Conservation (phyloP, 75 land plant species). For the Cupressus sempervirens region DNA sequence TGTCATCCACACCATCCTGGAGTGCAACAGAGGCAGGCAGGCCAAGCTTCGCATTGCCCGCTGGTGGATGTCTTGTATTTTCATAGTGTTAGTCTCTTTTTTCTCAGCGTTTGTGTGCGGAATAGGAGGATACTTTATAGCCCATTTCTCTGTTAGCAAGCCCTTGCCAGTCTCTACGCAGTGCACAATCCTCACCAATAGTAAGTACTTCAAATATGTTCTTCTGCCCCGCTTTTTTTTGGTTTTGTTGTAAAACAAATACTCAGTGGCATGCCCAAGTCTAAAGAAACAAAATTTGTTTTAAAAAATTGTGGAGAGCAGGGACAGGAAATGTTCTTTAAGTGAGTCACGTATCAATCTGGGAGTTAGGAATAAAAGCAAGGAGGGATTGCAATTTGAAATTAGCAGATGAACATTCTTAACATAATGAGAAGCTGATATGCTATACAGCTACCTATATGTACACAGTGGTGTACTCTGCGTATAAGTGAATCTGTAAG, state of each 20-base stretch:
- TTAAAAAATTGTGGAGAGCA: no score
- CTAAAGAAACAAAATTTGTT: no score
- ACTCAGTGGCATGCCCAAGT: not conserved
- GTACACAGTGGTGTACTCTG: not conserved
- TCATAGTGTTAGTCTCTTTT: conserved; percentile 7
- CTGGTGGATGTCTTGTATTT: conserved; percentile 14
- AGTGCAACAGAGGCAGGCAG: conserved; percentile 6
- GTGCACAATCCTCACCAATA: conserved; percentile 20
- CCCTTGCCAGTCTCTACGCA: conserved; percentile 10
- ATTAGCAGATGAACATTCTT: not conserved
- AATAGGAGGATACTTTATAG: conserved; percentile 3
- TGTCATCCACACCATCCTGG: conserved; percentile 18
- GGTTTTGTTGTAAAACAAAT: not conserved
- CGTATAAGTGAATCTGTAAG: not conserved
- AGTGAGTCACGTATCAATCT: no score
- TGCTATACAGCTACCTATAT: not conserved
- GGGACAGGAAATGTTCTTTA: no score
- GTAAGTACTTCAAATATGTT: conserved; percentile 1
- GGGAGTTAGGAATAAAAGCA: no score
- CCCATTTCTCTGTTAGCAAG: conserved; percentile 5
- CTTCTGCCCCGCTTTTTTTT: not conserved
- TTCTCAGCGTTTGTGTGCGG: conserved; percentile 4
- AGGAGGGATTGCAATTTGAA: not conserved
- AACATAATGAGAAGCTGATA: not conserved
- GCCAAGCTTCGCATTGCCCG: conserved; percentile 11